Evolutionary conservation across 306 rosid species (phyloP).

Genomic region (Corylus americana): DNA sequence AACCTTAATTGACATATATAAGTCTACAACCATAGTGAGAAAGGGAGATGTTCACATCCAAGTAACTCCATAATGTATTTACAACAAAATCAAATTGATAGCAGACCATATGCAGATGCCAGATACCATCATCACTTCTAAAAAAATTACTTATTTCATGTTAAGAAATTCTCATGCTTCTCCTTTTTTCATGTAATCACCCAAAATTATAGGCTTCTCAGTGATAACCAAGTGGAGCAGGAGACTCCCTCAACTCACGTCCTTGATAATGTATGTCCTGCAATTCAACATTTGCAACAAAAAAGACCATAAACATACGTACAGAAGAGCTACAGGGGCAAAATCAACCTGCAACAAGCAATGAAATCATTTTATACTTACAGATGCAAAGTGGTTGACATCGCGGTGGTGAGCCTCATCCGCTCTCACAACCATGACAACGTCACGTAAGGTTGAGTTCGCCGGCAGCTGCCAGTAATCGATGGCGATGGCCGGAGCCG

Average conservation of each 20-base stretch:
- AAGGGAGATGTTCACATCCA: not conserved
- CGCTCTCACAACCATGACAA: constrained; percentile 64
- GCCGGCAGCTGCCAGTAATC: constrained; percentile 76
- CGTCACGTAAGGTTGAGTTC: constrained; percentile 59
- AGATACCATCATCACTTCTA: not conserved
- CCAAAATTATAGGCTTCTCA: constrained; percentile 20
- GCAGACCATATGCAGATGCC: not conserved
- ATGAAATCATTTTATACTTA: constrained; percentile 17
- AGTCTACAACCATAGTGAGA: not conserved
- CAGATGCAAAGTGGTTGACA: constrained; percentile 83
- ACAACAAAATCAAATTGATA: not conserved
- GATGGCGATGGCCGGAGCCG: constrained; percentile 76
- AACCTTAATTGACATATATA: too few species aligned
- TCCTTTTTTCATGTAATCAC: not conserved
- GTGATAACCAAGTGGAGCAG: constrained; percentile 77
- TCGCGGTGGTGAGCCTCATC: constrained; percentile 88
- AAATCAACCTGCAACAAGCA: not conserved
- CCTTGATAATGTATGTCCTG: constrained; percentile 80
- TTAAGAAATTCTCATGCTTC: not conserved
- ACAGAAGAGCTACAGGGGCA: too few species aligned
- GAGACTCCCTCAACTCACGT: constrained; percentile 53
- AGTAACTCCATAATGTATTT: not conserved
- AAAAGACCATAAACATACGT: constrained; percentile 6
- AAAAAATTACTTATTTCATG: not conserved
- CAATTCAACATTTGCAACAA: constrained; percentile 25